Evolutionary conservation across 2,329 filamentous ascomycete species (phyloP).

Genomic region (Neonectria magnoliae): DNA sequence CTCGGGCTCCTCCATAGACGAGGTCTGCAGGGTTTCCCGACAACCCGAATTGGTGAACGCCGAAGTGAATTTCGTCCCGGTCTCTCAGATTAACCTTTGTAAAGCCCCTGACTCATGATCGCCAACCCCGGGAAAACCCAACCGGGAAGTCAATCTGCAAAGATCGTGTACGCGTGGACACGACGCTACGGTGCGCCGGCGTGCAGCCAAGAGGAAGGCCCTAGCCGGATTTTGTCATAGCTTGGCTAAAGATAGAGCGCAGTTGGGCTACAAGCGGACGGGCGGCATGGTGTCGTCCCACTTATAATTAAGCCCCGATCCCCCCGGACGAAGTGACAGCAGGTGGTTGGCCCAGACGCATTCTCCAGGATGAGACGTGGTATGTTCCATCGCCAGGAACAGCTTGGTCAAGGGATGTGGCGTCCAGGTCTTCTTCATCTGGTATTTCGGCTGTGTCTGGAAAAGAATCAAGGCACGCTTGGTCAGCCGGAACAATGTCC

Average conservation of each 20-base stretch:
- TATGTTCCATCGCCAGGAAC: background rate
- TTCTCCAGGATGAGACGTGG: background rate
- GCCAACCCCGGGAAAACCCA: background rate
- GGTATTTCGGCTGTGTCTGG: background rate
- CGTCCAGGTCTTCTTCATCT: background rate
- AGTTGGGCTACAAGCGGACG: background rate
- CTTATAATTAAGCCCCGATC: background rate
- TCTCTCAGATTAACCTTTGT: background rate
- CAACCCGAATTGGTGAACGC: background rate
- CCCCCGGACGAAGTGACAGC: background rate
- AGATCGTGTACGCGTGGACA: background rate
- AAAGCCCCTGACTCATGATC: background rate
- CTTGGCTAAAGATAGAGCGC: background rate
- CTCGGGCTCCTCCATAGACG: background rate
- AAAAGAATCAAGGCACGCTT: background rate
- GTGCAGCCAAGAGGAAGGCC: background rate
- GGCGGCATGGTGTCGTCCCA: background rate
- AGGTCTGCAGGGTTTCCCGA: background rate
- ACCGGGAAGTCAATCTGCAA: background rate
- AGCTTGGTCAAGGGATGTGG: background rate
- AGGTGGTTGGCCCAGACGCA: background rate
- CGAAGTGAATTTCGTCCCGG: background rate
- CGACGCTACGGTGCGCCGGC: background rate
- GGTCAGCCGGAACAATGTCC: conserved; percentile 6
- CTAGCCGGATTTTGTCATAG: background rate